phyloP scores from a whole-genome alignment of 306 rosid species.

The Prunus mongolica region DNA sequence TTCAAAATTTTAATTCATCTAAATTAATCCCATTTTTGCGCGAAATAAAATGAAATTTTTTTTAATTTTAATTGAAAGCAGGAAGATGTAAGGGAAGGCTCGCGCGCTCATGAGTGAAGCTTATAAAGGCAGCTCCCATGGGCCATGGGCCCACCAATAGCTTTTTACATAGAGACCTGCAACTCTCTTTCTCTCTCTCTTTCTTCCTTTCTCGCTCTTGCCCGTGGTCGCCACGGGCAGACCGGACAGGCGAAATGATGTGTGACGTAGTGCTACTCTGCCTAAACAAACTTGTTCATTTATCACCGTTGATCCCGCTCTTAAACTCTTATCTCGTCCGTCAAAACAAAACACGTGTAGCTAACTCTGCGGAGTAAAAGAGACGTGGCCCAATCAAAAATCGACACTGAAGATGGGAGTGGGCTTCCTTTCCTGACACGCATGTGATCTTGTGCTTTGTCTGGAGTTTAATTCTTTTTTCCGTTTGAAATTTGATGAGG shows the following conservation, averaged over 20 bases:
- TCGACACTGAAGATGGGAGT: background rate
- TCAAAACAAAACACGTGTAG: constrained; percentile 27
- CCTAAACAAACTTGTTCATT: constrained; percentile 7
- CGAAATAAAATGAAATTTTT: too few relatives aligned
- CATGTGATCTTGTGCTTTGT: constrained; percentile 22
- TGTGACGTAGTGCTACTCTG: constrained; percentile 4
- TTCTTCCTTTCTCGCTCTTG: background rate
- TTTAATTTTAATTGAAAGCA: background rate
- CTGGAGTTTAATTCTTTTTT: constrained; percentile 1
- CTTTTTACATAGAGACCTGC: constrained; percentile 11
- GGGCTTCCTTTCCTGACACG: constrained; percentile 37
- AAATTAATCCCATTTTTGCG: background rate
- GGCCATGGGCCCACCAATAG: background rate
- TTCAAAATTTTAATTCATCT: background rate
- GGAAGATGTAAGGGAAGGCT: background rate
- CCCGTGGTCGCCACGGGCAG: constrained; percentile 15
- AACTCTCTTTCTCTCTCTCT: background rate
- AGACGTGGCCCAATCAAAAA: constrained; percentile 26
- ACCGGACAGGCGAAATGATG: constrained; percentile 9
- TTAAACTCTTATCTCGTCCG: background rate
- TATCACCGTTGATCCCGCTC: constrained; percentile 14
- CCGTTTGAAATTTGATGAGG: background rate
- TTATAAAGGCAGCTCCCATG: constrained; percentile 4
- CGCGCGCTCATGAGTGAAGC: constrained; percentile 5
- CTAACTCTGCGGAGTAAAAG: background rate